phyloP scores from a whole-genome alignment of 768 basidiomycete species.

The Termitomyces heimii region DNA sequence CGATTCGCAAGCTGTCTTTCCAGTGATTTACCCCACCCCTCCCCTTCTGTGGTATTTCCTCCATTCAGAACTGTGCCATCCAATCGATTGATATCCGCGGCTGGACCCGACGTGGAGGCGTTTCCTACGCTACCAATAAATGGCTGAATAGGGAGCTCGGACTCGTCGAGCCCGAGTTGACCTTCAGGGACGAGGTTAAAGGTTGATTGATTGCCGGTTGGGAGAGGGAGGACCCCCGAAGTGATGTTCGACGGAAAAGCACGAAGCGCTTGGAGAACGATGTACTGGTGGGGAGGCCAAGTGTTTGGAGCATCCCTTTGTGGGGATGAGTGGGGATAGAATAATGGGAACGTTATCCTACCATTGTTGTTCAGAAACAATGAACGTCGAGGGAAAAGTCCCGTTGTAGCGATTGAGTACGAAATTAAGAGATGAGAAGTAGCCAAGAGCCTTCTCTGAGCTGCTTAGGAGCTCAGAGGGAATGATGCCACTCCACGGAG shows the following conservation, averaged over 20 bases:
- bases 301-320: slow-evolving; percentile 79
- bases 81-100: slow-evolving; percentile 54
- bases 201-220: slow-evolving; percentile 43
- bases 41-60: slow-evolving; percentile 50
- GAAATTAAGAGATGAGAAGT: slow-evolving; percentile 72
- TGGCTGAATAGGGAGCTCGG: slow-evolving; percentile 64
- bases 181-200: slow-evolving; percentile 69
- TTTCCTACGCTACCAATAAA: slow-evolving; percentile 31
- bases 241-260: slow-evolving; percentile 72
- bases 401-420: slow-evolving; percentile 86
- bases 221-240: slow-evolving; percentile 43
- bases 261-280: slow-evolving; percentile 70
- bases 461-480: slow-evolving; percentile 62
- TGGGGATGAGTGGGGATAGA: neutral
- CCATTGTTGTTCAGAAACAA: slow-evolving; percentile 82
- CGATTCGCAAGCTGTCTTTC: slow-evolving; percentile 77
- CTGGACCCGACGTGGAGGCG: slow-evolving; percentile 44
- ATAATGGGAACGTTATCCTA: slow-evolving; percentile 16
- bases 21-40: slow-evolving; percentile 62
- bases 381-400: slow-evolving; percentile 74
- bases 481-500: slow-evolving; percentile 82
- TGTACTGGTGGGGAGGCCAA: slow-evolving; percentile 86
- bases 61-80: slow-evolving; percentile 59
- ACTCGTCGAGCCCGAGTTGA: slow-evolving; percentile 77
- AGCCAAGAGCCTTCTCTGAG: slow-evolving; percentile 55